Evolutionary conservation across 768 basidiomycete species (phyloP).

Genomic region (Cystofilobasidium capitatum): DNA sequence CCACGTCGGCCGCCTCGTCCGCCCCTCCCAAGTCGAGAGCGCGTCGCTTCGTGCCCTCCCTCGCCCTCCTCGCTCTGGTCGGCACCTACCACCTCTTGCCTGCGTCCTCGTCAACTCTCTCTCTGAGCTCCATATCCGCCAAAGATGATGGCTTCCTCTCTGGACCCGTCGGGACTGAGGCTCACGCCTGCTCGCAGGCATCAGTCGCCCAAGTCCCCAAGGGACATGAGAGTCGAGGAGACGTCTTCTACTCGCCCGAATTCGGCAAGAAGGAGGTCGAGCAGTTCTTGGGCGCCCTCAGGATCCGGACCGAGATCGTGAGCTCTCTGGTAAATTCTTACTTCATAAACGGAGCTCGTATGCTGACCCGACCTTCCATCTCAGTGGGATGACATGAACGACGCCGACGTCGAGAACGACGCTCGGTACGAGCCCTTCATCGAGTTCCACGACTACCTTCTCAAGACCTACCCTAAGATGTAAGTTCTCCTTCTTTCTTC

Average conservation of each 20-base stretch:
- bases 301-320: constrained; percentile 21
- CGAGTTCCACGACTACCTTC: constrained; percentile 19
- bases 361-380: background rate
- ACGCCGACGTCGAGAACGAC: constrained; percentile 18
- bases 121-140: background rate
- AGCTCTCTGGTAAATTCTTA: background rate
- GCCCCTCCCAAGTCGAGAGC: background rate
- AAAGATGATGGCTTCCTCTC: background rate
- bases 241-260: constrained; percentile 11
- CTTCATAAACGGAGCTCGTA: background rate
- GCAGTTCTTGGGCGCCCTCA: constrained; percentile 22
- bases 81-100: constrained; percentile 8
- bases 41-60: background rate
- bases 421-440: constrained; percentile 11
- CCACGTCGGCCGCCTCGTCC: background rate
- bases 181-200: constrained; percentile 6
- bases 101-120: background rate
- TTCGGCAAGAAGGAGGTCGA: constrained; percentile 23
- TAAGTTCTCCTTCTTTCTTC: background rate
- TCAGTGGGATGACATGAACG: constrained; percentile 20
- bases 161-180: background rate
- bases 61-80: constrained; percentile 10
- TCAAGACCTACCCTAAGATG: constrained; percentile 13
- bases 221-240: background rate
- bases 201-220: background rate